Evolutionary conservation across 1,139 yeast species (phyloP).

Genomic region (Scheffersomyces lignicola): DNA sequence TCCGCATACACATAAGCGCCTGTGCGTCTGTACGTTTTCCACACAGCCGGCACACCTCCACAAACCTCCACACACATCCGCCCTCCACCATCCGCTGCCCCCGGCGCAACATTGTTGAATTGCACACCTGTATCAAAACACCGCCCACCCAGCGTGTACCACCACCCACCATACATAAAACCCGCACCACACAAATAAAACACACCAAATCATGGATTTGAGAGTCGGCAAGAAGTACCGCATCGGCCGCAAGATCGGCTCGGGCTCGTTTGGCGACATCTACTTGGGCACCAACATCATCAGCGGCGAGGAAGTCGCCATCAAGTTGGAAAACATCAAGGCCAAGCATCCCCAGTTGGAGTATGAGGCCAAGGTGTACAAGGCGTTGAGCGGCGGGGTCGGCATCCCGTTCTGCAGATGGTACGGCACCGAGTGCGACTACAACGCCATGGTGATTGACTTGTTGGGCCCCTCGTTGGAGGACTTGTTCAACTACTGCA

Average conservation of each 20-base stretch:
- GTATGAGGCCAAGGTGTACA: slow-evolving; percentile 92
- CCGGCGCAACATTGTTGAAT: slow-evolving; percentile 4
- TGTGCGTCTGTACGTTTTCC: no score
- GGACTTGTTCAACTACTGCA: slow-evolving; percentile 94
- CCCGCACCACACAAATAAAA: neutral
- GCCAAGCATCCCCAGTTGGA: slow-evolving; percentile 96
- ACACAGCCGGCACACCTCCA: no score
- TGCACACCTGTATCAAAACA: no score
- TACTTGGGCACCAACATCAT: slow-evolving; percentile 89
- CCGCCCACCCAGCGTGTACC: neutral
- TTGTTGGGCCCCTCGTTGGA: slow-evolving; percentile 93
- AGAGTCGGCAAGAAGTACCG: slow-evolving; percentile 86
- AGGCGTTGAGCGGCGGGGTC: slow-evolving; percentile 90
- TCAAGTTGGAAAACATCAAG: slow-evolving; percentile 81
- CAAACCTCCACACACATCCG: no score
- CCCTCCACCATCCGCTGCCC: neutral
- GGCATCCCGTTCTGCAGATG: slow-evolving; percentile 95
- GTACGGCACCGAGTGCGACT: slow-evolving; percentile 97
- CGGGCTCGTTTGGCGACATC: slow-evolving; percentile 96
- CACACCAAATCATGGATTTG: slow-evolving; percentile 60
- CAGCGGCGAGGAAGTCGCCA: slow-evolving; percentile 95
- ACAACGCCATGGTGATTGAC: slow-evolving; percentile 96
- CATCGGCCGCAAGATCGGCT: slow-evolving; percentile 94
- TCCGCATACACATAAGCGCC: no score
- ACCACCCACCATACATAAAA: no score